Base-by-base conservation (phyloP, 805 yeast species). In the Blastobotrys chiropterorum region DNA sequence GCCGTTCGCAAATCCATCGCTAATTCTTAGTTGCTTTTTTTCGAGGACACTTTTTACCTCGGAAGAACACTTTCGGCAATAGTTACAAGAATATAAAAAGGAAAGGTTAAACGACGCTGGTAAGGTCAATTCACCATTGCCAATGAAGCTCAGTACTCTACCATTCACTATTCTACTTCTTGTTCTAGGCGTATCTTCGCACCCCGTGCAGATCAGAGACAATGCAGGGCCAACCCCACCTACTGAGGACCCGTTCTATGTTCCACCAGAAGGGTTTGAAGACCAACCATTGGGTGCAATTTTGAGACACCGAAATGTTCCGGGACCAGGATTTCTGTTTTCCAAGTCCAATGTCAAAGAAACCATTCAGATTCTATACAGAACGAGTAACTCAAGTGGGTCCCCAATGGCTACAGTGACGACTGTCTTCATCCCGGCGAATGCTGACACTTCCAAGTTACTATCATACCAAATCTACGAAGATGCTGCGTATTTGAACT, bases 391-490 rank as follows among this genome's bases (percentile, higher is more conserved):
- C 42, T 53, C 64, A 11, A 50, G 53, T 30, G 67, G 62, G 4
- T 46, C 54, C 21, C 57, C 69, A 17, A 53, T 58, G 13, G 59
- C 65, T 1, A 56, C 61, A 3, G 59, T 64, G 14, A 64, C 69
- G 15, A 56, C 68, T 4, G 47, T 59, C 3, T 44, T 57, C 41
- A 53, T 55, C n/a, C 62, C 62, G 1, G 20, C 30, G 13, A 30
- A 42, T 16, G 55, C 51, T 16, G 50, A 51, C 34, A n/a, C n/a
- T 17, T 31, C 48, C 17, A 55, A 55, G 34, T 46, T 62, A 2
- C 43, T 62, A n/a, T 57, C 64, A 3, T 62, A 55, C 49, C 61
- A 60, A 45, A 39, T 52, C 19, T 57, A 57, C 46, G 63, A 62
- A 51, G 64, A 60, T 39, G 44, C 66, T 3, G 51, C 53, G n/a